Evolutionary conservation across 164 flowering plant genomes (phyloP), one percentile per base, ranked within the genome.

Genomic region (Platanus orientalis): DNA sequence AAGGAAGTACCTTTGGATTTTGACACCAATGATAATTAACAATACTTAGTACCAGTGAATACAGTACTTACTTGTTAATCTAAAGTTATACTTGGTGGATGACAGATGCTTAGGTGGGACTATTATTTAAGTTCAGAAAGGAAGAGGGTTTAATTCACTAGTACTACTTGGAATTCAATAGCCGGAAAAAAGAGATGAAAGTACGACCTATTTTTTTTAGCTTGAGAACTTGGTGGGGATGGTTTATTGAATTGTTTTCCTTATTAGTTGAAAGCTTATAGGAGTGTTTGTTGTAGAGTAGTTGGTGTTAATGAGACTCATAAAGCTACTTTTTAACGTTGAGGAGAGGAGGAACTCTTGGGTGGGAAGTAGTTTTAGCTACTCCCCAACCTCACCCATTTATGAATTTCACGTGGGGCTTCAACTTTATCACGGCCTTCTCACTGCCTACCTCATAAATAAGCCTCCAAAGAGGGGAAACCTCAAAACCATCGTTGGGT

Each of bases 381-480:
- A 67, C 70, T 57, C 36, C 28, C 44, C 58, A 32, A 66, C 58
- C 63, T 59, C 42, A 51, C 45, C 34, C 36, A 66, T 66, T 66
- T 66, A 66, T 66, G 63, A 13, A 7, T 7, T 13, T 58, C 69
- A 66, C 69, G 58, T 66, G 69, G 57, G 47, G 19, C 10, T 14
- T 26, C 27, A 26, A 27, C 55, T 57, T 58, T 47, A 55, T 30
- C 65, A n/a, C 27, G 28, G 34, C 32, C 56, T 29, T 39, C 53
- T 3, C 14, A 11, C 23, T 53, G 44, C 34, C 52, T 40, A 17
- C 27, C 25, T 49, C 54, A 47, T 47, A 27, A 47, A 61, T 42
- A 34, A 57, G 12, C 26, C 25, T 34, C 12, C 25, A 16, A 0
- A 12, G 49, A 16, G 4, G n/a, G 49, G 49, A 45, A 45, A 45